These are phyloP conservation scores for Trifolium dubium DNA, from an alignment of 306 rosid species.

Conservation along the genomic window DNA sequence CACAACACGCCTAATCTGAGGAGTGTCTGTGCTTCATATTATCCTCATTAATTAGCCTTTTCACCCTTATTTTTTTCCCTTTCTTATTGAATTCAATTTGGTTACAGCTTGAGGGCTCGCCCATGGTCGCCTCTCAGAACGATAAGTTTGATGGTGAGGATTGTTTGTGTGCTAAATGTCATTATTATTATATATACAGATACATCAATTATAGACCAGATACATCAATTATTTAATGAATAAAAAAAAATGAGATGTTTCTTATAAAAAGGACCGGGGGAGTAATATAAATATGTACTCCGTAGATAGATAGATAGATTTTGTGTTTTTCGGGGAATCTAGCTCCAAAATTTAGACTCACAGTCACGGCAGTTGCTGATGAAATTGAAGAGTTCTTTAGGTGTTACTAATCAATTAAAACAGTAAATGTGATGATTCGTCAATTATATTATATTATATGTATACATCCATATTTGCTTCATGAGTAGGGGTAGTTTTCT, in stretches of 20 bases:
- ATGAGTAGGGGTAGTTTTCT: constrained; percentile 14
- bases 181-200: no score
- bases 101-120: constrained; percentile 87
- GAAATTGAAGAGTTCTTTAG: neutral
- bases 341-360: neutral
- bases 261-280: no score
- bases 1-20: no score
- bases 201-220: no score
- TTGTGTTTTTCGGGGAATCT: neutral
- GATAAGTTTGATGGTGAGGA: constrained; percentile 86
- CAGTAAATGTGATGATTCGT: constrained; percentile 12
- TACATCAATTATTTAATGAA: no score
- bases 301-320: no score
- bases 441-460: neutral
- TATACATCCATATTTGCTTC: neutral
- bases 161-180: neutral
- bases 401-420: constrained; percentile 6
- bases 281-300: no score
- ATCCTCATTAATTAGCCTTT: neutral
- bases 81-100: neutral
- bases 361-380: neutral
- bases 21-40: neutral
- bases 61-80: constrained; percentile 34
- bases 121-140: constrained; percentile 82
- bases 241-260: no score